Percentiles rank a stretch among this genome's conserved stretches.
Conservation (phyloP, 345 rosid species). For the Salix viminalis region DNA sequence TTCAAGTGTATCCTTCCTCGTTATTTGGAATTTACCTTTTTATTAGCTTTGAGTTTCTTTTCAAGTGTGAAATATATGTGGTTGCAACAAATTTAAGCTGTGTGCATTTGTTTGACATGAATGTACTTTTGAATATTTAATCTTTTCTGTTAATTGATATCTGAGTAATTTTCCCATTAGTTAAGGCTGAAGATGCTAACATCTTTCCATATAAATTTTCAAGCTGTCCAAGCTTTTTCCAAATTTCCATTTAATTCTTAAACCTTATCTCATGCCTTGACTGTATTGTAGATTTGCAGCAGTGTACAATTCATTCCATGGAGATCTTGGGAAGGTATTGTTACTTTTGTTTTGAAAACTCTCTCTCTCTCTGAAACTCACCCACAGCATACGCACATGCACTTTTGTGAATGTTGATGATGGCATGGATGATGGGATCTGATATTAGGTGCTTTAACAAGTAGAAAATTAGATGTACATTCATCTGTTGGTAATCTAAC, state of each 20-base stretch:
- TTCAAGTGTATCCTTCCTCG: slow-evolving; percentile 68
- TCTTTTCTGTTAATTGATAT: neutral
- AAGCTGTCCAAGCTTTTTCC: too few species aligned
- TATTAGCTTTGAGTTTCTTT: neutral
- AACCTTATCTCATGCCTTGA: slow-evolving; percentile 31
- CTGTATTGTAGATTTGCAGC: slow-evolving; percentile 65
- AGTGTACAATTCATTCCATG: slow-evolving; percentile 87
- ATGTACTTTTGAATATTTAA: neutral
- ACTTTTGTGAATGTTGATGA: neutral
- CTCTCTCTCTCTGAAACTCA: neutral
- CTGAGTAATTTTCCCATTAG: neutral
- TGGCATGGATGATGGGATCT: neutral
- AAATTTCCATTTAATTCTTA: neutral
- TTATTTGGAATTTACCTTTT: neutral
- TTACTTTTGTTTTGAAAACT: neutral
- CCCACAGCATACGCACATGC: neutral
- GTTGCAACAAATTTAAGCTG: slow-evolving; percentile 3
- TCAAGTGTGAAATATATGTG: neutral
- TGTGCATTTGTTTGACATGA: neutral
- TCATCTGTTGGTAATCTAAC: neutral
- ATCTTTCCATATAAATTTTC: too few species aligned
- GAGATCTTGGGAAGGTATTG: slow-evolving; percentile 92
- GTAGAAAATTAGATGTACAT: neutral
- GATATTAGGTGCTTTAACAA: slow-evolving; percentile 2
- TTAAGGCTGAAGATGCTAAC: neutral